Percentiles rank a stretch among this genome's conserved stretches.
These are phyloP conservation scores for Arctium minus DNA, from an alignment of 129 eudicot genomes.

Conservation along the genomic window DNA sequence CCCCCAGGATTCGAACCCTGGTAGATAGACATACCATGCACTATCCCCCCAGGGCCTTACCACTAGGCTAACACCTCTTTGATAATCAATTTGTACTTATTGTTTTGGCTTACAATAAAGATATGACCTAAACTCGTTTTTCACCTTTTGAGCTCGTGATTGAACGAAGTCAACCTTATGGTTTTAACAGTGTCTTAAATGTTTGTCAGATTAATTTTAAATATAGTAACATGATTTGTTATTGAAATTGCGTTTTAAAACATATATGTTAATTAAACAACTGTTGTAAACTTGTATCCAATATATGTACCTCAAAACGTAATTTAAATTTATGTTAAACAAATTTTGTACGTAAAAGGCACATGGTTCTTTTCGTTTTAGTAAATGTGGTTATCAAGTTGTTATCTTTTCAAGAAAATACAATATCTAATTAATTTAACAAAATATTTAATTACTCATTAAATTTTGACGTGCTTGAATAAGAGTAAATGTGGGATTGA, in stretches of 20 bases:
- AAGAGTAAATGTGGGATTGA: background rate
- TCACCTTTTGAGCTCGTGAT: background rate
- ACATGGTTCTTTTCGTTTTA: background rate
- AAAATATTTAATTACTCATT: too few species aligned
- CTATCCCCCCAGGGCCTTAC: too few species aligned
- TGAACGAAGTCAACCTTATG: background rate
- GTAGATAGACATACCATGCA: too few species aligned
- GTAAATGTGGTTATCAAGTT: too few species aligned
- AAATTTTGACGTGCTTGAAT: background rate
- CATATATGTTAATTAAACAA: background rate
- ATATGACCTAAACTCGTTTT: background rate
- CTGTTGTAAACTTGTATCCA: background rate
- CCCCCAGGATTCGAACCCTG: too few species aligned
- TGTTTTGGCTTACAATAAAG: background rate
- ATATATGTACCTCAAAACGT: background rate
- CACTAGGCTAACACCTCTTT: too few species aligned
- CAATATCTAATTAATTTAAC: too few species aligned
- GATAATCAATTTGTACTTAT: background rate
- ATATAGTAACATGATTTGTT: background rate
- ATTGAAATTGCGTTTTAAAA: background rate
- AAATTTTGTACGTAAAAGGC: background rate
- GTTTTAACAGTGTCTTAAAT: background rate
- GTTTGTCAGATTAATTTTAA: too few species aligned
- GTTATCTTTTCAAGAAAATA: background rate
- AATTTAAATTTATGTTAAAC: background rate